Conservation (phyloP, 1,284 basidiomycete species). For the Cutaneotrichosporon sp. region DNA sequence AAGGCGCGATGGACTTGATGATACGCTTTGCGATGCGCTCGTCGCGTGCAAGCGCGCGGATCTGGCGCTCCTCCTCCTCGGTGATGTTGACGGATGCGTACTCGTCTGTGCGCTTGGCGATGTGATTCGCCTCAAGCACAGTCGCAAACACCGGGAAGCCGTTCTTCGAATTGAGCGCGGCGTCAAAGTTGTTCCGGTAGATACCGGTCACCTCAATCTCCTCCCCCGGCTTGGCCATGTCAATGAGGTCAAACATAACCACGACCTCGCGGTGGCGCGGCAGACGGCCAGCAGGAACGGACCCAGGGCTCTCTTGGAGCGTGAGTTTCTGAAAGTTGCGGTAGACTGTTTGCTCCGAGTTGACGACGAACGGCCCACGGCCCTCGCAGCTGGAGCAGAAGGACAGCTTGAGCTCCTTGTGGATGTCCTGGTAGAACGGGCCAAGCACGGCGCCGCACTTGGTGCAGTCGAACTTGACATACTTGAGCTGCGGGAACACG, state of each 20-base stretch:
- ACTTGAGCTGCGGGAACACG: conserved; percentile 98
- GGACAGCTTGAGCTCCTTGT: conserved; percentile 87
- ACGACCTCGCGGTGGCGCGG: conserved; percentile 96
- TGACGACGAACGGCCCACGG: conserved; percentile 92
- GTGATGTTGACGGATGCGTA: conserved; percentile 95
- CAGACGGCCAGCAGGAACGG: conserved; percentile 92
- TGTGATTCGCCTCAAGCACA: conserved; percentile 93
- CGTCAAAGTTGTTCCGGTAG: conserved; percentile 98
- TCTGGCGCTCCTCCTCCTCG: conserved; percentile 91
- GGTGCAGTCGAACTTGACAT: conserved; percentile 96
- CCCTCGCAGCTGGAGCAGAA: conserved; percentile 91
- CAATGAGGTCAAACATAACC: conserved; percentile 95
- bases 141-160: conserved; percentile 99
- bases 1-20: conserved; percentile 96
- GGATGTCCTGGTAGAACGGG: conserved; percentile 96
- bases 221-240: conserved; percentile 95
- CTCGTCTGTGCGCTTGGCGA: conserved; percentile 91
- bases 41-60: conserved; percentile 78
- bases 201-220: conserved; percentile 97
- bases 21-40: conserved; percentile 94
- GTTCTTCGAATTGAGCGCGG: conserved; percentile 95
- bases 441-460: conserved; percentile 89
- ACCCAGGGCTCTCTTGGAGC: conserved; percentile 95
- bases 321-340: conserved; percentile 99
- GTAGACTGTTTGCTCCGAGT: conserved; percentile 97